phyloP scores from a whole-genome alignment of 1,139 yeast species.

The Ogataea hybrid region DNA sequence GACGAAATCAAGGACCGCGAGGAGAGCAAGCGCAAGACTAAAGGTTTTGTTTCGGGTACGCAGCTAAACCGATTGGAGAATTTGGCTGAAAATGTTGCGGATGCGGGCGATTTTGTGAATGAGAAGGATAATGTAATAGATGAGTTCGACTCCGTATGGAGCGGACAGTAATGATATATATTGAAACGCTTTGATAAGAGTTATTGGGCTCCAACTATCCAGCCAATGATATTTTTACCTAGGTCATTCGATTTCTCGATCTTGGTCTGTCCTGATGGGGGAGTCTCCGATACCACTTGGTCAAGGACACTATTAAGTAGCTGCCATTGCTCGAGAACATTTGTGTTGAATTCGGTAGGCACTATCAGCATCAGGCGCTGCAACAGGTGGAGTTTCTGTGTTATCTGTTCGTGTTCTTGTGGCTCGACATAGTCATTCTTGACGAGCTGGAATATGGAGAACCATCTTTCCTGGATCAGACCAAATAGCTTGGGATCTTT shows the following conservation, averaged over 20 bases:
- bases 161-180: not conserved
- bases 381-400: slow-evolving; percentile 49
- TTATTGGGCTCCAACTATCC: slow-evolving; percentile 33
- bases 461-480: slow-evolving; percentile 48
- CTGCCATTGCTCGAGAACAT: slow-evolving; percentile 44
- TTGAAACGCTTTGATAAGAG: not conserved
- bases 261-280: not conserved
- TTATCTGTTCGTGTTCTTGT: slow-evolving; percentile 23
- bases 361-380: slow-evolving; percentile 43
- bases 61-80: slow-evolving; percentile 14
- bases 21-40: slow-evolving; percentile 2
- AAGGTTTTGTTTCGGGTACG: slow-evolving; percentile 5
- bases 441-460: slow-evolving; percentile 60
- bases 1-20: slow-evolving; percentile 26
- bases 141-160: slow-evolving; percentile 1
- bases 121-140: slow-evolving; percentile 1
- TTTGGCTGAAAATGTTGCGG: slow-evolving; percentile 11
- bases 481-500: slow-evolving; percentile 10
- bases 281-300: slow-evolving; percentile 9
- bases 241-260: slow-evolving; percentile 23
- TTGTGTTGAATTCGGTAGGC: slow-evolving; percentile 40
- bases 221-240: slow-evolving; percentile 33
- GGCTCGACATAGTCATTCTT: slow-evolving; percentile 30
- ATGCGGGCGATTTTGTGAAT: slow-evolving; percentile 12
- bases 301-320: slow-evolving; percentile 27